Conservation (phyloP, 1,284 basidiomycete genomes). For the Austroboletus olivaceoglutinosus region DNA sequence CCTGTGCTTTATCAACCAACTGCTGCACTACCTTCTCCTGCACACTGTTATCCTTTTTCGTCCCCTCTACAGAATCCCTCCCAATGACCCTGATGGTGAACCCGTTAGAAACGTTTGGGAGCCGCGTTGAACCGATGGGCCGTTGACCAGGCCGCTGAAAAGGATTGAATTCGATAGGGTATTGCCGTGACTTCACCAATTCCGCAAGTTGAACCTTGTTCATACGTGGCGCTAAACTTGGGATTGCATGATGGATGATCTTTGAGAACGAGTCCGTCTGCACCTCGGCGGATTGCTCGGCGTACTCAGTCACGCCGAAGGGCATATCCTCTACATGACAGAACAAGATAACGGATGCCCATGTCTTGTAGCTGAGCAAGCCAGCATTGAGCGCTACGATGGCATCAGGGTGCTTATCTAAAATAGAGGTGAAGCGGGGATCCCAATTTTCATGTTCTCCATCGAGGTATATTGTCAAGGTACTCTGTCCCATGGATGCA, state of each 20-base stretch:
- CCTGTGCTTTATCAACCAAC: constrained; percentile 13
- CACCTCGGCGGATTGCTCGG: constrained; percentile 39
- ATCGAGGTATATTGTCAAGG: constrained; percentile 34
- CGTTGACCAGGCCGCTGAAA: constrained; percentile 42
- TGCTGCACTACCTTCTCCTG: constrained; percentile 2
- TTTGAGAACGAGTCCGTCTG: constrained; percentile 31
- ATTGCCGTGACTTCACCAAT: constrained; percentile 27
- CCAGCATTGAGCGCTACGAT: constrained; percentile 42
- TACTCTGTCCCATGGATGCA: constrained; percentile 33
- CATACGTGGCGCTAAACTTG: constrained; percentile 24
- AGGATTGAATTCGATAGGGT: constrained; percentile 37
- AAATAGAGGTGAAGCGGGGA: constrained; percentile 21
- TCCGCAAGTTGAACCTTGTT: constrained; percentile 23
- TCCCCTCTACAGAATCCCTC: constrained; percentile 11
- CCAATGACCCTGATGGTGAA: constrained; percentile 37
- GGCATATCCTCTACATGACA: constrained; percentile 32
- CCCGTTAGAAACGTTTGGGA: constrained; percentile 39
- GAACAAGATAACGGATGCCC: constrained; percentile 35
- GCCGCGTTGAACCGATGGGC: constrained; percentile 26
- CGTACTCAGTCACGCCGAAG: constrained; percentile 43
- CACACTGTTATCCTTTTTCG: background rate
- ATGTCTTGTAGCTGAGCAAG: constrained; percentile 35
- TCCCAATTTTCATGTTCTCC: constrained; percentile 34
- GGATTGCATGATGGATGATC: constrained; percentile 25
- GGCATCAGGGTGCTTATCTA: constrained; percentile 32